Evolutionary conservation across 2,329 filamentous ascomycete genomes (phyloP).

Genomic region (Lasiodiplodia sp.): DNA sequence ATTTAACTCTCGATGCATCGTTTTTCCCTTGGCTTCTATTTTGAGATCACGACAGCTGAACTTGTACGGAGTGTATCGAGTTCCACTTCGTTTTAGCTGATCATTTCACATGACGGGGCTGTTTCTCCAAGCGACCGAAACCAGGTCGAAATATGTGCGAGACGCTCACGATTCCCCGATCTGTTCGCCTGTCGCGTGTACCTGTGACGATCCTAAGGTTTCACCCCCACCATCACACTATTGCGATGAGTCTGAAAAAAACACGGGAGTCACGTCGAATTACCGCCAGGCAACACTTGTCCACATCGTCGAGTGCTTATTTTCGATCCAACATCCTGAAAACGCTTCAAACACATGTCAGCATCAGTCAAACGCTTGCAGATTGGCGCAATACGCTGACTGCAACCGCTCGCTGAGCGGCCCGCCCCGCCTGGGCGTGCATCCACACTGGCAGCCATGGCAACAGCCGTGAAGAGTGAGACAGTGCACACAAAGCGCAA

Average conservation of each 20-base stretch:
- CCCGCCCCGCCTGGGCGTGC: conserved; percentile 19
- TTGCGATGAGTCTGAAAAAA: not conserved
- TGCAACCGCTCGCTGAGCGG: conserved; percentile 8
- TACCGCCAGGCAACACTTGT: not conserved
- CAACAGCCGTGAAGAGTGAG: not conserved
- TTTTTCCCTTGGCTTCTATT: conserved; percentile 19
- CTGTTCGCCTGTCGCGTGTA: not conserved
- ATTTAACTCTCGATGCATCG: not conserved
- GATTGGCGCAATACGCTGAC: not conserved
- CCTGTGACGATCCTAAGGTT: conserved; percentile 14
- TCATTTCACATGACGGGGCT: not conserved
- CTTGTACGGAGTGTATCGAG: not conserved
- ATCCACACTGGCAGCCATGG: not conserved
- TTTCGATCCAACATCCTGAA: not conserved
- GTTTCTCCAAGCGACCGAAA: conserved; percentile 1
- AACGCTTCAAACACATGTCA: not conserved
- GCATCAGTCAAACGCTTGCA: not conserved
- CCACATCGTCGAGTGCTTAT: not conserved
- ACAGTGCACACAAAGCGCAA: not conserved
- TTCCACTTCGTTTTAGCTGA: not conserved
- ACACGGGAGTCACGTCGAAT: not conserved
- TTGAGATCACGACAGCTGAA: conserved; percentile 3
- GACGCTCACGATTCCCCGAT: conserved; percentile 15
- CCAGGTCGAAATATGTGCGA: not conserved
- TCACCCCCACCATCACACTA: not conserved